Evolutionary conservation across 139 green algal species (phyloP).

Genomic region (Tetradesmus obliquus): DNA sequence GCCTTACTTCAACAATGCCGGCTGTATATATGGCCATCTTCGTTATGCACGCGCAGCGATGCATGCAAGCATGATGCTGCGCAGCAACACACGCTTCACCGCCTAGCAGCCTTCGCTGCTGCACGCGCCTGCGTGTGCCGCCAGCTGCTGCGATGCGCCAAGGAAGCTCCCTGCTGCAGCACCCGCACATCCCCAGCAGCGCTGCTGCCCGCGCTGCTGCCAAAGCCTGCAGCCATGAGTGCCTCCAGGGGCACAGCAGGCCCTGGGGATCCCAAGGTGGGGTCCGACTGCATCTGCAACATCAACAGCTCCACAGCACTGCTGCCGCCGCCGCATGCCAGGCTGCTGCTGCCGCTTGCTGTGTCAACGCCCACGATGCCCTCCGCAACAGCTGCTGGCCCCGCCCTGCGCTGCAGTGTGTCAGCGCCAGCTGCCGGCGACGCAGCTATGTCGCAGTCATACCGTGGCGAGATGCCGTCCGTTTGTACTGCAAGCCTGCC

Average conservation of each 20-base stretch:
- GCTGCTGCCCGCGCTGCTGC: background rate
- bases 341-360: slow-evolving; percentile 7
- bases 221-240: background rate
- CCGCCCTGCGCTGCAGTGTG: slow-evolving; percentile 6
- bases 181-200: background rate
- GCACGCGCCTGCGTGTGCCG: background rate
- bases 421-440: background rate
- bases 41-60: too few species aligned
- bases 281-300: background rate
- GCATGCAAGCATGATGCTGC: background rate
- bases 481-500: background rate
- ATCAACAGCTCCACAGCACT: background rate
- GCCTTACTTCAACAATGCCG: background rate
- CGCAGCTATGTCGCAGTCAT: background rate
- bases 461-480: background rate
- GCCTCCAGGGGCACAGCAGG: background rate
- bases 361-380: background rate
- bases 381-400: slow-evolving; percentile 4
- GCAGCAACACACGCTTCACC: background rate
- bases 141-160: background rate
- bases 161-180: background rate
- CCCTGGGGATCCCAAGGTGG: background rate
- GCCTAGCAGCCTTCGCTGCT: background rate
- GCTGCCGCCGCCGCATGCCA: background rate
- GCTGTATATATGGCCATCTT: too few species aligned